A percentile compares a stretch with the other conserved stretches of the same genome.
Conservation (phyloP, 768 basidiomycete species). For the Tylopilus felleus region DNA sequence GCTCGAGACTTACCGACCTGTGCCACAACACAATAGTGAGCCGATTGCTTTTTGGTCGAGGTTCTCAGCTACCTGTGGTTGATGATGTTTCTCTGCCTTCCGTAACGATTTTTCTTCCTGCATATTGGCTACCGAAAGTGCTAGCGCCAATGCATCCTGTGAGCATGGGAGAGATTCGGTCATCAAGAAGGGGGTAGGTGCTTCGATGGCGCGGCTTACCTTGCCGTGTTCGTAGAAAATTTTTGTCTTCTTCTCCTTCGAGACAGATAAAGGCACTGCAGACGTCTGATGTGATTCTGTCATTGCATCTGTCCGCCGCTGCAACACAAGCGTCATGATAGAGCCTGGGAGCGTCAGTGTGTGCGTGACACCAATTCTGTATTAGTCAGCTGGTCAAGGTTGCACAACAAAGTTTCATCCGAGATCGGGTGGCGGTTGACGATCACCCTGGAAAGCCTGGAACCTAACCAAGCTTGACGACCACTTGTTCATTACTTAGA, state of each 20-base stretch:
- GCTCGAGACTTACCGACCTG: constrained; percentile 30
- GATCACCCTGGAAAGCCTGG: constrained; percentile 20
- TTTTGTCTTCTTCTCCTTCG: constrained; percentile 28
- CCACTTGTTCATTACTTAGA: constrained; percentile 3
- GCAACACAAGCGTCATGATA: constrained; percentile 15
- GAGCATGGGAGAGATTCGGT: constrained; percentile 12
- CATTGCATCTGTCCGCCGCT: constrained; percentile 18
- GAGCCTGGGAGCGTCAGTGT: constrained; percentile 10
- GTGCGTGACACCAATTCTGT: neutral
- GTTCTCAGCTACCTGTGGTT: constrained; percentile 34
- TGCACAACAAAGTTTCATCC: constrained; percentile 12
- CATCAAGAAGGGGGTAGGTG: constrained; percentile 17
- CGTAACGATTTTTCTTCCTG: constrained; percentile 44
- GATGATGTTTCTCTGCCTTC: constrained; percentile 40
- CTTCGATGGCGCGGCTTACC: constrained; percentile 21
- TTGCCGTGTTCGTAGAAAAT: constrained; percentile 33
- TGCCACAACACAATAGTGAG: constrained; percentile 12
- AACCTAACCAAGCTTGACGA: constrained; percentile 17
- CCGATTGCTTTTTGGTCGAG: constrained; percentile 13
- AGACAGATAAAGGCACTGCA: constrained; percentile 21
- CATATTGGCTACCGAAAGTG: constrained; percentile 42
- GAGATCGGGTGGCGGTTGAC: constrained; percentile 12
- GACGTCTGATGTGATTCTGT: constrained; percentile 24
- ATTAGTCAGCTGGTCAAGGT: constrained; percentile 21
- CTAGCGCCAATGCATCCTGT: constrained; percentile 47